phyloP scores from a whole-genome alignment of 106 monocot species.

The Amphibolis antarctica region DNA sequence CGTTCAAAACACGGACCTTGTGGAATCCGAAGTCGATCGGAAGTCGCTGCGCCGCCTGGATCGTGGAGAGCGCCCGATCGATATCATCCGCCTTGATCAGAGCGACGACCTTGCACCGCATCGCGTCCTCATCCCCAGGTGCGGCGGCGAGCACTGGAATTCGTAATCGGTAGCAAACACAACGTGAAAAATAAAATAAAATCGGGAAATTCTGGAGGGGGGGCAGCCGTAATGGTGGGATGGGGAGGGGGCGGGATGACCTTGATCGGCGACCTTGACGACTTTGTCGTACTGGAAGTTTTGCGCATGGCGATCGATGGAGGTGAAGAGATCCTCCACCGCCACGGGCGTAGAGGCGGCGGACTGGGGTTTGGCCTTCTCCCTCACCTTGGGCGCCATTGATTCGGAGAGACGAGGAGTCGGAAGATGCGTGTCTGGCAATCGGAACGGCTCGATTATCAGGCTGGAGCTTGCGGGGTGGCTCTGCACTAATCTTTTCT shows the following conservation, averaged over 20 bases:
- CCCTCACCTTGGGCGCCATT: conserved; percentile 13
- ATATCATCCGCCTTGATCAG: conserved; percentile 58
- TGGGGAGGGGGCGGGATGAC: conserved; percentile 12
- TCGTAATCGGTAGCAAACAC: neutral
- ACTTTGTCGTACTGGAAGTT: conserved; percentile 39
- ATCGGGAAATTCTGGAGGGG: neutral
- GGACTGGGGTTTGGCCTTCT: conserved; percentile 8
- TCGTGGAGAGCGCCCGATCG: conserved; percentile 48
- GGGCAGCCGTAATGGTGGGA: too few relatives aligned
- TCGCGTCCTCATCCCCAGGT: conserved; percentile 75
- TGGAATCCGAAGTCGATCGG: conserved; percentile 47
- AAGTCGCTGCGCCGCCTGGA: conserved; percentile 11
- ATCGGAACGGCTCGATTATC: too few relatives aligned
- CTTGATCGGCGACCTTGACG: conserved; percentile 78
- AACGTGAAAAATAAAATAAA: neutral
- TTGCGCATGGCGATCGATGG: conserved; percentile 47
- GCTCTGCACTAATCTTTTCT: too few relatives aligned
- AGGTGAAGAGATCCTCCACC: conserved; percentile 59
- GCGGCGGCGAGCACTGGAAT: conserved; percentile 41
- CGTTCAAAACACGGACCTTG: conserved; percentile 31
- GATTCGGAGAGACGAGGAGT: neutral
- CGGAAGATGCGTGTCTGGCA: too few relatives aligned
- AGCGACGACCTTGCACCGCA: conserved; percentile 75
- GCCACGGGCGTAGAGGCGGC: conserved; percentile 23
- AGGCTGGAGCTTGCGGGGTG: too few relatives aligned